phyloP scores from a whole-genome alignment of 2,329 filamentous ascomycete species.

The Phialophora macrospora region DNA sequence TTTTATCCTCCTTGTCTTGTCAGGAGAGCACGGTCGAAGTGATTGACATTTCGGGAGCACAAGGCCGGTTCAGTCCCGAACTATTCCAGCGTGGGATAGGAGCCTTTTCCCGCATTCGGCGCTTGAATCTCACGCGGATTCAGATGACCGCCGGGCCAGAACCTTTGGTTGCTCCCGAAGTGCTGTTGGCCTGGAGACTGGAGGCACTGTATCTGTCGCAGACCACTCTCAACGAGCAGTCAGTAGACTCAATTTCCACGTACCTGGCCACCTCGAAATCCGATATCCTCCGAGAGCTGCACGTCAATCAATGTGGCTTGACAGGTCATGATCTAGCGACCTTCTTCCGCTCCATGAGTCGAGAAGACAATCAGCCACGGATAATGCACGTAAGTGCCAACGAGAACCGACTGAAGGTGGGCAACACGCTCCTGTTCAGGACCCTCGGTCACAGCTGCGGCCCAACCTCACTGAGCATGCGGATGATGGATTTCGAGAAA shows the following conservation, averaged over 20 bases:
- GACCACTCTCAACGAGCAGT: conserved; percentile 65
- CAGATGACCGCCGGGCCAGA: conserved; percentile 66
- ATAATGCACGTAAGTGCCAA: conserved; percentile 70
- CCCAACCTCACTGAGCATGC: conserved; percentile 68
- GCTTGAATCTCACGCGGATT: conserved; percentile 68
- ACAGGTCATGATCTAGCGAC: conserved; percentile 68
- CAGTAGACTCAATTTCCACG: conserved; percentile 67
- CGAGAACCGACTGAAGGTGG: conserved; percentile 59
- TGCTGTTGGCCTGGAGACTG: conserved; percentile 68
- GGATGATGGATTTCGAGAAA: conserved; percentile 70
- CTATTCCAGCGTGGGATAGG: conserved; percentile 70
- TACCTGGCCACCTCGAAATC: conserved; percentile 68
- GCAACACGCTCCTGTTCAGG: conserved; percentile 50
- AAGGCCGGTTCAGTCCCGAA: conserved; percentile 66
- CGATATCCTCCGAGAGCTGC: conserved; percentile 63
- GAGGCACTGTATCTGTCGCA: conserved; percentile 69
- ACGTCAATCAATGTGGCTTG: conserved; percentile 69
- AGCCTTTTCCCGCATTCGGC: conserved; percentile 69
- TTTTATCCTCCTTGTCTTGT: conserved; percentile 66
- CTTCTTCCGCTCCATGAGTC: conserved; percentile 67
- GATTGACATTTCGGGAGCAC: conserved; percentile 69
- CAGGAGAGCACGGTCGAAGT: conserved; percentile 71
- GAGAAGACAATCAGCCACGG: conserved; percentile 55
- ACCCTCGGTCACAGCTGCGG: conserved; percentile 59
- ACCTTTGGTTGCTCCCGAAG: conserved; percentile 68